Percentiles rank a stretch among this genome's conserved stretches.
These are phyloP conservation scores for Magnolia kwangsiensis DNA, from an alignment of 164 flowering plant genomes.

Conservation along the genomic window DNA sequence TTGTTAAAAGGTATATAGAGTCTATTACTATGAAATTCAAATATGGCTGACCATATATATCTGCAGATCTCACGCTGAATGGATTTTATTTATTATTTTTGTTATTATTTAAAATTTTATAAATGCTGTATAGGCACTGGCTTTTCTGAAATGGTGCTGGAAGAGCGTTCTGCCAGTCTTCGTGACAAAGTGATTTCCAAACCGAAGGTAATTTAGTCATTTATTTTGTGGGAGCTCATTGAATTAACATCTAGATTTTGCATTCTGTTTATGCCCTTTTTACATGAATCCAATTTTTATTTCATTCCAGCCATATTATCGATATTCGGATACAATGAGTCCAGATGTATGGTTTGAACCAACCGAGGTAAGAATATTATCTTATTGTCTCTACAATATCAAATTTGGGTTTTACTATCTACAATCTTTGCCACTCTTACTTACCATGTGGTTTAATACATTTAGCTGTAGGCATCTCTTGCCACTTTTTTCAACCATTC, in stretches of 20 bases:
- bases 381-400: not conserved
- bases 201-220: constrained; percentile 54
- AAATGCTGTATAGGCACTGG: constrained; percentile 68
- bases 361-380: constrained; percentile 53
- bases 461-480: too few species aligned
- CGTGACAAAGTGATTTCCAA: constrained; percentile 66
- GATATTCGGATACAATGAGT: constrained; percentile 55
- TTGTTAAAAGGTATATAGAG: not conserved
- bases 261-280: not conserved
- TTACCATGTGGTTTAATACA: too few species aligned
- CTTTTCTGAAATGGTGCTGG: constrained; percentile 83
- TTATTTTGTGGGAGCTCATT: not conserved
- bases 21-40: not conserved
- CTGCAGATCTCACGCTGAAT: not conserved
- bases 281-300: not conserved
- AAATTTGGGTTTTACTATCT: too few species aligned
- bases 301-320: constrained; percentile 68
- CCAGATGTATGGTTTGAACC: constrained; percentile 99
- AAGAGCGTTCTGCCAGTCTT: constrained; percentile 83
- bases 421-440: too few species aligned
- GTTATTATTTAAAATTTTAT: not conserved
- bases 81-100: not conserved
- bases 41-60: not conserved
- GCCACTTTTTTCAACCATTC: too few species aligned
- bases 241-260: not conserved